Evolutionary conservation across 2,329 filamentous ascomycete species (phyloP).

Genomic region (Chrysoporthe austroafricana): DNA sequence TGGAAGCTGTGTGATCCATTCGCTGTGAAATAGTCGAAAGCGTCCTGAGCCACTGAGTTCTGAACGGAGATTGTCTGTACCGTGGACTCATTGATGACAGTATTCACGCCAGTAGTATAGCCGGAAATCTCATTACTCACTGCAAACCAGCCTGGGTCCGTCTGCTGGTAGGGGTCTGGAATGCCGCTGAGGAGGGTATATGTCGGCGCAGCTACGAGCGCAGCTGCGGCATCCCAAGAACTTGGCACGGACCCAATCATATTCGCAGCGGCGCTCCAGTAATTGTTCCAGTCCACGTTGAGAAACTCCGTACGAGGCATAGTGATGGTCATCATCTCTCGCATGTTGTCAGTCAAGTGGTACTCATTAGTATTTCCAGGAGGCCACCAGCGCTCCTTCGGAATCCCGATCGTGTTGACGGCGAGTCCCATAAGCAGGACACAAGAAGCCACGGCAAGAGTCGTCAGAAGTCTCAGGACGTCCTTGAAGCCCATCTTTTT

Average conservation of each 20-base stretch:
- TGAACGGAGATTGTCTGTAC: not conserved
- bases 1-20: not conserved
- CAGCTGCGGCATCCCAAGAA: not conserved
- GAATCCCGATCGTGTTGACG: not conserved
- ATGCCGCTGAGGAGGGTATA: slow-evolving; percentile 3
- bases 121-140: not conserved
- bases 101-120: not conserved
- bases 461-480: not conserved
- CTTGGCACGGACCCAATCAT: not conserved
- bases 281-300: not conserved
- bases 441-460: not conserved
- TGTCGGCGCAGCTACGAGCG: not conserved
- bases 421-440: not conserved
- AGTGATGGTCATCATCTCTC: slow-evolving; percentile 1
- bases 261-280: not conserved
- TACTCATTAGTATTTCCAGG: not conserved
- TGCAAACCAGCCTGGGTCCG: not conserved
- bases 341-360: not conserved
- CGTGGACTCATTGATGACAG: not conserved
- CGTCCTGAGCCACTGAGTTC: not conserved
- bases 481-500: not conserved
- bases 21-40: not conserved
- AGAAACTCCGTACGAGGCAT: not conserved
- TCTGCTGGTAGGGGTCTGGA: not conserved
- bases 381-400: slow-evolving; percentile 4